phyloP scores from a whole-genome alignment of 306 rosid species.

The Fragaria nilgerrensis region DNA sequence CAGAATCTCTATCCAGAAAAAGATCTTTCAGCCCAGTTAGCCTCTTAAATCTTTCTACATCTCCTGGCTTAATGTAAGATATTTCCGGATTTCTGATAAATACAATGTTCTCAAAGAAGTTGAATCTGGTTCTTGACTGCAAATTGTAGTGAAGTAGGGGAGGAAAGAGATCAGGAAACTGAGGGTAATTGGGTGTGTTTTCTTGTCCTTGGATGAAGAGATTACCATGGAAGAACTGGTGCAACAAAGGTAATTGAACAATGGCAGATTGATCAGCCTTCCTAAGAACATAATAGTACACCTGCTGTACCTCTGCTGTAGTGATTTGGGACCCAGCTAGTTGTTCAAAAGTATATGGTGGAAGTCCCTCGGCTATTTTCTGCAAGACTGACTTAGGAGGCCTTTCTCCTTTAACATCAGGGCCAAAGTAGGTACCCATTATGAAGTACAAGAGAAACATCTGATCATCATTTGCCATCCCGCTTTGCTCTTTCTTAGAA shows the following conservation, averaged over 20 bases:
- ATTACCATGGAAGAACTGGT: constrained; percentile 39
- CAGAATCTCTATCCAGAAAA: constrained; percentile 42
- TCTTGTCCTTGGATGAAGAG: constrained; percentile 27
- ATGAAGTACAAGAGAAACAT: constrained; percentile 52
- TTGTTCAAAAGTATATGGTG: constrained; percentile 52
- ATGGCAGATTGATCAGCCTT: constrained; percentile 46
- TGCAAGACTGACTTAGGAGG: constrained; percentile 48
- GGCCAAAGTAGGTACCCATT: constrained; percentile 62
- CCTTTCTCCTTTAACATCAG: constrained; percentile 44
- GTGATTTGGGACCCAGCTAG: constrained; percentile 42
- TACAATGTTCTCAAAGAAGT: constrained; percentile 36
- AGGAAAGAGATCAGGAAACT: constrained; percentile 56
- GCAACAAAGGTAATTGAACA: constrained; percentile 32
- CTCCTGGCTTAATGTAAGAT: constrained; percentile 34
- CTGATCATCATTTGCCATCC: constrained; percentile 36
- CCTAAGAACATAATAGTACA: constrained; percentile 44
- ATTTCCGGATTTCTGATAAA: constrained; percentile 43
- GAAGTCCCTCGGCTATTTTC: constrained; percentile 60
- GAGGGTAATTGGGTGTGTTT: constrained; percentile 43
- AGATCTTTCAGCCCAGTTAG: constrained; percentile 56
- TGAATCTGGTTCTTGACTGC: constrained; percentile 19
- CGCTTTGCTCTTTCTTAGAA: constrained; percentile 15
- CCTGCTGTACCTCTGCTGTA: constrained; percentile 38
- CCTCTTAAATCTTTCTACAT: constrained; percentile 66
- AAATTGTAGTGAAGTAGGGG: constrained; percentile 41